These are phyloP conservation scores for Trichosporon sp. DNA, from an alignment of 1,284 basidiomycete genomes.

Conservation along the genomic window DNA sequence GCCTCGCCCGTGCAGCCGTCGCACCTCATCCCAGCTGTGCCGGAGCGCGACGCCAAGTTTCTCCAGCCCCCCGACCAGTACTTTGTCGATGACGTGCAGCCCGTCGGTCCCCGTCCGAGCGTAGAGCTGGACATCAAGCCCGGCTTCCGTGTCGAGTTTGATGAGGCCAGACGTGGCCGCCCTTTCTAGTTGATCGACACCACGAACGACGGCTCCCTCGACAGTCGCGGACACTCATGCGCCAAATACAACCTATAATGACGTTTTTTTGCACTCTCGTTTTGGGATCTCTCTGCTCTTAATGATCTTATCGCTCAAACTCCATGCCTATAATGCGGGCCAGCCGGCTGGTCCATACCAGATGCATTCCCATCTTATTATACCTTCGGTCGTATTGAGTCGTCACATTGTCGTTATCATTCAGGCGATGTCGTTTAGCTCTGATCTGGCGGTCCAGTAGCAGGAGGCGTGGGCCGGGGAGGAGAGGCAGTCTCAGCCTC, in stretches of 20 bases:
- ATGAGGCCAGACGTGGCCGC: background rate
- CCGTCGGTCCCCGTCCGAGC: background rate
- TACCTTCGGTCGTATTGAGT: no score
- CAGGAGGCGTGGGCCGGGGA: no score
- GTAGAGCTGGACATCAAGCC: slow-evolving; percentile 4
- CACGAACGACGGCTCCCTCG: no score
- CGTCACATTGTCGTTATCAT: no score
- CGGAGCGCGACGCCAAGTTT: background rate
- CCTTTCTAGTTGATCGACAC: background rate
- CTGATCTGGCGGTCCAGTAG: no score
- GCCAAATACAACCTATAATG: no score
- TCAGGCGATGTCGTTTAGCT: no score
- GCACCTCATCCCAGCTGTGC: background rate
- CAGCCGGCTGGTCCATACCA: background rate
- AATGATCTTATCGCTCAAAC: background rate
- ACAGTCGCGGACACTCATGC: no score
- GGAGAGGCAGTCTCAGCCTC: no score
- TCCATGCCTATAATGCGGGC: background rate
- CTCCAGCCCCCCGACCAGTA: slow-evolving; percentile 1
- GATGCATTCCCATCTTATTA: no score
- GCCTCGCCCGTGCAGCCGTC: background rate
- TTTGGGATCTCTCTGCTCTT: background rate
- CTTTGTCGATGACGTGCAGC: slow-evolving; percentile 4
- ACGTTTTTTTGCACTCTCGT: background rate
- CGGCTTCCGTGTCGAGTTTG: background rate